These are phyloP conservation scores for Xylona heveae DNA, from an alignment of 495 filamentous ascomycete genomes.

Conservation along the genomic window DNA sequence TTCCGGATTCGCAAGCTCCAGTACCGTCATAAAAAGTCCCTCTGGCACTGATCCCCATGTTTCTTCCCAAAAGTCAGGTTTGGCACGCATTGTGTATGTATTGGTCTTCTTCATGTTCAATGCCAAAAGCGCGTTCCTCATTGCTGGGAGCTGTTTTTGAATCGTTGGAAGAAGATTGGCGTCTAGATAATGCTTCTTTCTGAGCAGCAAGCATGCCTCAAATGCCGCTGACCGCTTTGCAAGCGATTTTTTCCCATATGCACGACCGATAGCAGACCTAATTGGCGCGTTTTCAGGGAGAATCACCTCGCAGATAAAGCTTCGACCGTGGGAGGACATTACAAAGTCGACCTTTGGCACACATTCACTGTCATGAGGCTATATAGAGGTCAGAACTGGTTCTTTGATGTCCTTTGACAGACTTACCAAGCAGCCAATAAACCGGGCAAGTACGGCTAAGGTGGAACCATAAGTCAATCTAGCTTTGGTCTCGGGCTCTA, in stretches of 20 bases:
- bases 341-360: constrained; percentile 38
- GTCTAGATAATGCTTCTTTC: constrained; percentile 46
- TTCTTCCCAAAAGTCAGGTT: constrained; percentile 58
- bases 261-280: constrained; percentile 34
- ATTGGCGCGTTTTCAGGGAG: constrained; percentile 63
- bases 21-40: constrained; percentile 38
- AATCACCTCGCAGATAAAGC: constrained; percentile 61
- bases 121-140: constrained; percentile 82
- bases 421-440: constrained; percentile 33
- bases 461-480: constrained; percentile 61
- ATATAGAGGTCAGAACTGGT: background rate
- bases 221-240: constrained; percentile 91
- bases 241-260: constrained; percentile 39
- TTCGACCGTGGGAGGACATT: constrained; percentile 28
- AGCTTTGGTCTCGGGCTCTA: constrained; percentile 46
- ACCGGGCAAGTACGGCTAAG: constrained; percentile 41
- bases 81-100: constrained; percentile 55
- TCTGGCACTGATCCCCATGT: constrained; percentile 25
- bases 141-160: constrained; percentile 50
- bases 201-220: constrained; percentile 53
- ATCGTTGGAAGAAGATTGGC: constrained; percentile 50
- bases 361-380: constrained; percentile 39
- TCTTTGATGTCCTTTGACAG: background rate
- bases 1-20: constrained; percentile 35
- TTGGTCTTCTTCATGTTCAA: constrained; percentile 53